These are phyloP conservation scores for Sugiyamaella chiloensis DNA, from an alignment of 805 yeast species.

Conservation along the genomic window DNA sequence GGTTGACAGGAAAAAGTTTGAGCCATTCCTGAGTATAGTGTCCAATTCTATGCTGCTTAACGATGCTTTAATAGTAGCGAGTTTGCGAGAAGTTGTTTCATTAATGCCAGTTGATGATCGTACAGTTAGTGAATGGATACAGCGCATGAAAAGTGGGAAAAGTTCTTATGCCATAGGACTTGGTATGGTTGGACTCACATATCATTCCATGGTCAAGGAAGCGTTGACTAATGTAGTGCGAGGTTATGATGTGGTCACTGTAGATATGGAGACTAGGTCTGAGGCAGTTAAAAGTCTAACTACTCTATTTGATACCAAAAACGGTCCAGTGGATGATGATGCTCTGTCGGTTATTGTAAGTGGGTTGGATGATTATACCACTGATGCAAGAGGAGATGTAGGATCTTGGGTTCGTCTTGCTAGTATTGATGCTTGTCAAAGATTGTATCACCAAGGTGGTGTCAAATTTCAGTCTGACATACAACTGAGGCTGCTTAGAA, in stretches of 20 bases:
- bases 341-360: constrained; percentile 25
- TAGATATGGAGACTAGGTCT: constrained; percentile 1
- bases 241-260: background rate
- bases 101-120: background rate
- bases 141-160: constrained; percentile 7
- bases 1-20: too few species aligned
- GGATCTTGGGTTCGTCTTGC: constrained; percentile 68
- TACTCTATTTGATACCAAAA: background rate
- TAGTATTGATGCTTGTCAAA: background rate
- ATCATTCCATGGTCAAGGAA: background rate
- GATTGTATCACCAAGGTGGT: background rate
- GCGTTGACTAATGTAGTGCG: background rate
- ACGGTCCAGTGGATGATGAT: background rate
- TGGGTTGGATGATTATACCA: constrained; percentile 71
- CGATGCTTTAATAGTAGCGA: too few species aligned
- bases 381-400: constrained; percentile 85
- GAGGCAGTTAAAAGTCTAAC: constrained; percentile 7
- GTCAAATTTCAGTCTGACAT: constrained; percentile 1
- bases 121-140: background rate
- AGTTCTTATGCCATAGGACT: constrained; percentile 8
- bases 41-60: too few species aligned
- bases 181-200: background rate
- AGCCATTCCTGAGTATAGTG: too few species aligned
- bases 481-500: constrained; percentile 41
- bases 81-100: background rate